These are phyloP conservation scores for Umbelopsis sp. DNA, from an alignment of 371 early-diverging fungal species.

Conservation along the genomic window DNA sequence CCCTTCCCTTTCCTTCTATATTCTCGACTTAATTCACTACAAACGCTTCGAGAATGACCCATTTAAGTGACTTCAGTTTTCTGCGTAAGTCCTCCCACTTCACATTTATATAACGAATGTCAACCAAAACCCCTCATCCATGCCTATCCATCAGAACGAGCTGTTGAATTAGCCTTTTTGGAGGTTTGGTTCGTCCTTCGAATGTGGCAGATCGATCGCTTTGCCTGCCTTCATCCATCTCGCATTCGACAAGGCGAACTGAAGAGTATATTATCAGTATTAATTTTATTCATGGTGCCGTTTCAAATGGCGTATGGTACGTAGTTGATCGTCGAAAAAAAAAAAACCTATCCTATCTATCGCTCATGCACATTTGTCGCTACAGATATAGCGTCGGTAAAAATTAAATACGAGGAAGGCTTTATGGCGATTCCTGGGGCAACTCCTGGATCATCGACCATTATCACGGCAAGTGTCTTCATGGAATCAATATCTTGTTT, in stretches of 20 bases:
- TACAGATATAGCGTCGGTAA: slow-evolving; percentile 21
- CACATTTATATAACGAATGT: too few relatives aligned
- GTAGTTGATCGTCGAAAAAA: neutral
- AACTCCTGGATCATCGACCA: neutral
- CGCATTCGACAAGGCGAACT: slow-evolving; percentile 23
- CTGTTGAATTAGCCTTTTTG: slow-evolving; percentile 43
- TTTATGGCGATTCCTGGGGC: slow-evolving; percentile 5
- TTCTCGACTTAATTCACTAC: neutral
- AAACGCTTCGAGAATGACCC: slow-evolving; percentile 23
- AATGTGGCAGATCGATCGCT: slow-evolving; percentile 36
- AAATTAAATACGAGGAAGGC: slow-evolving; percentile 26
- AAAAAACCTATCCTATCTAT: neutral
- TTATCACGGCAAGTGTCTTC: slow-evolving; percentile 23
- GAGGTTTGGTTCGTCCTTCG: slow-evolving; percentile 46
- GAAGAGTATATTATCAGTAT: slow-evolving; percentile 26
- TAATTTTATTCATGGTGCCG: slow-evolving; percentile 25
- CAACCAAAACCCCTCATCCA: neutral
- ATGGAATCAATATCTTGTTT: too few relatives aligned
- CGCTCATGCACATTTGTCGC: neutral
- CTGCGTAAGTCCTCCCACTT: slow-evolving; percentile 23
- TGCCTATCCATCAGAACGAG: slow-evolving; percentile 34
- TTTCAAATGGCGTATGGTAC: slow-evolving; percentile 24
- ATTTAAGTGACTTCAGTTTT: slow-evolving; percentile 32
- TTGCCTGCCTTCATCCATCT: slow-evolving; percentile 19
- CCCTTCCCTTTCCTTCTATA: neutral